Evolutionary conservation across 2,329 filamentous ascomycete species (phyloP).

Genomic region (Aaosphaeria pasadenensis): DNA sequence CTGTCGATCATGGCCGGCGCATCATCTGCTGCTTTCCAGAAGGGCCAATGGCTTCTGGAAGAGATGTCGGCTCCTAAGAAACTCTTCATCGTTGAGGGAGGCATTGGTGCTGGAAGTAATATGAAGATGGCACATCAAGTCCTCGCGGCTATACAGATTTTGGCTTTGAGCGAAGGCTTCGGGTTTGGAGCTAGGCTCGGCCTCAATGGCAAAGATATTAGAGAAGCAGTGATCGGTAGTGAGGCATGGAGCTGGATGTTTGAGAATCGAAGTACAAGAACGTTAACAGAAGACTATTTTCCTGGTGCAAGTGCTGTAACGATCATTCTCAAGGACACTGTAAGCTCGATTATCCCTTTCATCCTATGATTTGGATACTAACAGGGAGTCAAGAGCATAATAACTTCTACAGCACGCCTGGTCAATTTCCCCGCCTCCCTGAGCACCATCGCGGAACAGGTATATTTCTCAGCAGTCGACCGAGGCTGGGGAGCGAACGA

Average conservation of each 20-base stretch:
- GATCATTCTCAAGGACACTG: constrained; percentile 49
- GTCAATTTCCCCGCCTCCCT: constrained; percentile 60
- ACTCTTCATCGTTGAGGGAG: constrained; percentile 54
- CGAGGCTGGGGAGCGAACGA: constrained; percentile 56
- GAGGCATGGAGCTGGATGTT: constrained; percentile 55
- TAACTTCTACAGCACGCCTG: constrained; percentile 62
- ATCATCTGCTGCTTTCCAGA: constrained; percentile 54
- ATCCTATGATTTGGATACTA: neutral
- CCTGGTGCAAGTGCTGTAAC: constrained; percentile 43
- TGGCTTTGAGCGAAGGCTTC: constrained; percentile 55
- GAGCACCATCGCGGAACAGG: constrained; percentile 61
- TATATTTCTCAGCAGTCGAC: constrained; percentile 59
- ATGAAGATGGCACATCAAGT: constrained; percentile 60
- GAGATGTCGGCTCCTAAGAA: constrained; percentile 61
- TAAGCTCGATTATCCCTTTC: constrained; percentile 12
- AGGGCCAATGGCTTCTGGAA: constrained; percentile 58
- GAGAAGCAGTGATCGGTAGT: constrained; percentile 47
- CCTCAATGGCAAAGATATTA: constrained; percentile 49
- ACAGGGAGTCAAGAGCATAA: constrained; percentile 51
- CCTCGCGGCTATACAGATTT: constrained; percentile 58
- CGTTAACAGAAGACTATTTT: constrained; percentile 51
- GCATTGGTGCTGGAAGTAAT: constrained; percentile 53
- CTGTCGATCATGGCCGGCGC: constrained; percentile 73
- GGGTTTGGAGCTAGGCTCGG: constrained; percentile 54
- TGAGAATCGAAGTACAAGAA: constrained; percentile 54